Evolutionary conservation across 1,284 basidiomycete genomes (phyloP), one percentile per base, ranked within the genome.

Genomic region (Leccinum solheimii): DNA sequence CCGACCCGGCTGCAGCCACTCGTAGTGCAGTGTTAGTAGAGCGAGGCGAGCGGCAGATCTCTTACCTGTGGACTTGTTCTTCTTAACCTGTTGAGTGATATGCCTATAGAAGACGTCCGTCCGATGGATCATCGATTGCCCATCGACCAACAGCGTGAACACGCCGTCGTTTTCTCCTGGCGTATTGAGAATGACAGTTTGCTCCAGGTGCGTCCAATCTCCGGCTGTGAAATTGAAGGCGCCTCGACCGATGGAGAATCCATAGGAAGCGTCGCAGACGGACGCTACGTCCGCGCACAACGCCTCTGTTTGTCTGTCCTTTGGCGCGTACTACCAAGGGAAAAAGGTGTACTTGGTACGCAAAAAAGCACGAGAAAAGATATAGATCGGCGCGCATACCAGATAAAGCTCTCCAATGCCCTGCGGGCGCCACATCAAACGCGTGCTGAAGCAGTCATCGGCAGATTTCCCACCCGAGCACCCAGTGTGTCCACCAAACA

Each of bases 181-280:
- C 1, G 87, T 89, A 68, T 92, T 92, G 60, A 92, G 80, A 50
- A 73, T 71, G 26, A 91, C 83, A 2, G 82, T 86, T 70, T 92
- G 88, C 21, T 72, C 66, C 16, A 92, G 76, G 45, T 77, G 81
- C 51, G 90, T 91, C 90, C 91, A 92, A 45, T 74, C 77, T 0
- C 90, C 90, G 2, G 76, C 68, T 2, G 80, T 75, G 76, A 85
- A 94, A 3, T 67, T 72, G 80, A 92, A 95, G 0, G 88, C 79
- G 0, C 91, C 91, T 11, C 93, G 83, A 5, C 87, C 90, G 62
- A 95, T 78, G 2, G 87, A 88, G 50, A 91, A 77, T 1, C 91
- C 91, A 66, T 90, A 92, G 1, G 73, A 74, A 0, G 80, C 69
- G 62, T 88, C 81, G 72, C 91, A 92, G 14, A 84, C 80, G 0